Conservation (phyloP, 2,329 filamentous ascomycete genomes). For the Aspergillus oerlinghausenensis region DNA sequence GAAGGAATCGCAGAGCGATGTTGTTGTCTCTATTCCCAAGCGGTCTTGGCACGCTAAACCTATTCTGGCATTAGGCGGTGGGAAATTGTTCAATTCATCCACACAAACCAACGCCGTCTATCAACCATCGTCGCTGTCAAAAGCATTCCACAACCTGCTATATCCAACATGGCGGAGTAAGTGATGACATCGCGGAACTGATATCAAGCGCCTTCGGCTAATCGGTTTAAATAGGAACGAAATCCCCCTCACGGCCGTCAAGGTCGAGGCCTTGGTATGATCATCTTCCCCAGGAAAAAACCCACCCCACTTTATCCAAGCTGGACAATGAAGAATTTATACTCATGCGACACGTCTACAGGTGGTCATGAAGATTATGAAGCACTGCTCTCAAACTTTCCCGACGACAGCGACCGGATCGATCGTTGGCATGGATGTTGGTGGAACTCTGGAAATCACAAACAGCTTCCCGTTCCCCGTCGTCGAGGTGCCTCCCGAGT, state of each 20-base stretch:
- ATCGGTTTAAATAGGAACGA: constrained; percentile 52
- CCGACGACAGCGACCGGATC: constrained; percentile 85
- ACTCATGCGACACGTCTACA: constrained; percentile 37
- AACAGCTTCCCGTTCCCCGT: constrained; percentile 94
- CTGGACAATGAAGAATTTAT: constrained; percentile 13
- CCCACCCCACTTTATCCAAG: constrained; percentile 23
- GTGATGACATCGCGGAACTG: constrained; percentile 2
- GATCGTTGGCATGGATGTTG: constrained; percentile 87
- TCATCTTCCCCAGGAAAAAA: constrained; percentile 28
- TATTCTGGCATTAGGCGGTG: constrained; percentile 19
- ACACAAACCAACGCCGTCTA: constrained; percentile 26
- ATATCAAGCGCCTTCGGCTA: constrained; percentile 5
- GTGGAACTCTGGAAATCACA: constrained; percentile 78
- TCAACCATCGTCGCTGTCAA: constrained; percentile 16
- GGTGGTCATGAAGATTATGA: constrained; percentile 98
- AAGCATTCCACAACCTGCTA: constrained; percentile 16
- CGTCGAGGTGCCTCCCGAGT: constrained; percentile 66
- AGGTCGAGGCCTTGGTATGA: constrained; percentile 88
- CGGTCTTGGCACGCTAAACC: constrained; percentile 26
- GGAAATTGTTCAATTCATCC: constrained; percentile 28
- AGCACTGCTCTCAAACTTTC: constrained; percentile 84
- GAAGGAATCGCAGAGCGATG: not conserved
- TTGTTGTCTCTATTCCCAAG: not conserved
- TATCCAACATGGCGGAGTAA: constrained; percentile 32
- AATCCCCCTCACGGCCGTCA: constrained; percentile 74